Conservation (phyloP, 306 rosid genomes). For the Aeschynomene evenia region DNA sequence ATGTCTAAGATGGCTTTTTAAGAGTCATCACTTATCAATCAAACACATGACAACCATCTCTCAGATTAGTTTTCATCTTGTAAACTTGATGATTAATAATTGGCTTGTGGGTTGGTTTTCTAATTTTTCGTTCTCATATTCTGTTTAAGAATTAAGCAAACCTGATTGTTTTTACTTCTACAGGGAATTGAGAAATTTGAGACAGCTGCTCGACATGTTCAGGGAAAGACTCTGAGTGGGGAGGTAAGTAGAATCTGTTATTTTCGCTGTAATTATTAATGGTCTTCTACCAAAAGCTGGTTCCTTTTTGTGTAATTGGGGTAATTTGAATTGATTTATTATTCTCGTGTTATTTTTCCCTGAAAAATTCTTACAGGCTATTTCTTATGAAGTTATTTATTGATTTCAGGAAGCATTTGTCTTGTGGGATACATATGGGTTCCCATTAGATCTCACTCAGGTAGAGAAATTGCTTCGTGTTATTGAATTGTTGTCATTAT, state of each 20-base stretch:
- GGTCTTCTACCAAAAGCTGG: background rate
- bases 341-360: background rate
- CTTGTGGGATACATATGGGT: slow-evolving; percentile 96
- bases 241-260: slow-evolving; percentile 61
- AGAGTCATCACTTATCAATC: slow-evolving; percentile 6
- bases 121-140: background rate
- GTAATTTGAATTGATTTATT: slow-evolving; percentile 11
- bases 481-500: slow-evolving; percentile 18
- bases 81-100: background rate
- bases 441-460: slow-evolving; percentile 97
- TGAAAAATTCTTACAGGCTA: background rate
- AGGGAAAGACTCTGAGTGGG: slow-evolving; percentile 81
- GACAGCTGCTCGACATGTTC: slow-evolving; percentile 79
- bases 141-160: slow-evolving; percentile 8
- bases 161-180: slow-evolving; percentile 22
- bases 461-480: slow-evolving; percentile 41
- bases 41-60: background rate
- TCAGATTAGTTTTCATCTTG: background rate
- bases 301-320: background rate
- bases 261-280: background rate
- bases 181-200: slow-evolving; percentile 96
- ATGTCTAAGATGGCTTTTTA: background rate
- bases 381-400: slow-evolving; percentile 35
- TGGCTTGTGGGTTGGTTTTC: slow-evolving; percentile 18
- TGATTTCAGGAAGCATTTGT: slow-evolving; percentile 84